These are phyloP conservation scores for Bryum argenteum DNA, from an alignment of 225 moss, liverwort and hornwort species.

Conservation along the genomic window DNA sequence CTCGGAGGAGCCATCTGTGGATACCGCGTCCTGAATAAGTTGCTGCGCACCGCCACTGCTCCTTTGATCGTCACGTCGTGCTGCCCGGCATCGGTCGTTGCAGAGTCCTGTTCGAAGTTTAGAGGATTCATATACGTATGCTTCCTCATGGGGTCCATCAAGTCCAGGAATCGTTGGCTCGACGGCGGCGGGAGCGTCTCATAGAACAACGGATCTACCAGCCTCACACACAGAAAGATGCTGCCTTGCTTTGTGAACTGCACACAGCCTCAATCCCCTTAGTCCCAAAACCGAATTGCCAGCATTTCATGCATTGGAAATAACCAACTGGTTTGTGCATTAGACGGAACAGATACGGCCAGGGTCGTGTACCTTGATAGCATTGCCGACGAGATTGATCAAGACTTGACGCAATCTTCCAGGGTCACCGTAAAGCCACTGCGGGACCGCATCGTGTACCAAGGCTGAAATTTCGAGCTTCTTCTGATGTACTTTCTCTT, in stretches of 20 bases:
- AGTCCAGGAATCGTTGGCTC: constrained; percentile 34
- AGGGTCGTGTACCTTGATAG: constrained; percentile 65
- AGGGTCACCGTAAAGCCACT: constrained; percentile 76
- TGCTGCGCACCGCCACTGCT: constrained; percentile 39
- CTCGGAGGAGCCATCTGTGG: constrained; percentile 62
- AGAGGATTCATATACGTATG: not conserved
- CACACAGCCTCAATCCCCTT: not conserved
- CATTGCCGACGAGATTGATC: constrained; percentile 86
- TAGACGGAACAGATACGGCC: not conserved
- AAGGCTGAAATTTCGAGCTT: constrained; percentile 77
- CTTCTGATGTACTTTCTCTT: constrained; percentile 85
- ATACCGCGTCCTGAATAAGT: constrained; percentile 21
- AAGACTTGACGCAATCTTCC: constrained; percentile 88
- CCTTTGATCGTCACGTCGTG: constrained; percentile 31
- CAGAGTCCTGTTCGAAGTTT: not conserved
- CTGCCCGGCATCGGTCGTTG: not conserved
- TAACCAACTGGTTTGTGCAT: not conserved
- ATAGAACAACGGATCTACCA: constrained; percentile 33
- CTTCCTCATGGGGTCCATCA: constrained; percentile 32
- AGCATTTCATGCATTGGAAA: too few species aligned
- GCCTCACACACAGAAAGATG: constrained; percentile 74
- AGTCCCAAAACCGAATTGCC: too few species aligned
- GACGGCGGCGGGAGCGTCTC: constrained; percentile 23
- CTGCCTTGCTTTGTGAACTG: constrained; percentile 91
- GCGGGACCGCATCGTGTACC: constrained; percentile 78